Percentiles rank a stretch among this genome's conserved stretches.
Evolutionary conservation across 129 eudicot species (phyloP).

Genomic region (Daucus carota): DNA sequence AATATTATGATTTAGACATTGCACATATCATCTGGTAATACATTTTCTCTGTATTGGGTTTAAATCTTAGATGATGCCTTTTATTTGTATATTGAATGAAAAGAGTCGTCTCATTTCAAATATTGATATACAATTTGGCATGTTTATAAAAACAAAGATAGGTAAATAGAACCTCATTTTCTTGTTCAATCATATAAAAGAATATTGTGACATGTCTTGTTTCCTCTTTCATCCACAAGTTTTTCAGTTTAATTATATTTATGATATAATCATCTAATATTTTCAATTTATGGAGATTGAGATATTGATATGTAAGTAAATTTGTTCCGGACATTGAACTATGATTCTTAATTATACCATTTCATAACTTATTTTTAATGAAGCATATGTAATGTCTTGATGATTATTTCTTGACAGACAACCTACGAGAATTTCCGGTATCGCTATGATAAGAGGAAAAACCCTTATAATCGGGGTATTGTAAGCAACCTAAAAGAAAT

Average conservation of each 20-base stretch:
- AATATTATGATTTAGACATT: background rate
- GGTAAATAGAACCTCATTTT: background rate
- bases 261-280: background rate
- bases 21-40: background rate
- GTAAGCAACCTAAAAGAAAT: slow-evolving; percentile 48
- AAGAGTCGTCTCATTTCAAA: background rate
- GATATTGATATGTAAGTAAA: background rate
- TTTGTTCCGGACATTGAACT: too few relatives aligned
- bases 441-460: slow-evolving; percentile 78
- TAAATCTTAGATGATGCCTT: background rate
- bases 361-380: background rate
- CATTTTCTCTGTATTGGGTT: background rate
- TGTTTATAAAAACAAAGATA: background rate
- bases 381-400: slow-evolving; percentile 4
- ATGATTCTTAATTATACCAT: background rate
- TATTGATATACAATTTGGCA: background rate
- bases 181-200: background rate
- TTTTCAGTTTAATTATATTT: background rate
- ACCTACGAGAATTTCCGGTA: slow-evolving; percentile 81
- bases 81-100: background rate
- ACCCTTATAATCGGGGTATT: slow-evolving; percentile 60
- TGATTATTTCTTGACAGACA: slow-evolving; percentile 40
- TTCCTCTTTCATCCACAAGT: background rate
- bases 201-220: too few relatives aligned
- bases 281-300: background rate